Evolutionary conservation across 495 filamentous ascomycete genomes (phyloP).

Genomic region (Penicillium crystallinum): DNA sequence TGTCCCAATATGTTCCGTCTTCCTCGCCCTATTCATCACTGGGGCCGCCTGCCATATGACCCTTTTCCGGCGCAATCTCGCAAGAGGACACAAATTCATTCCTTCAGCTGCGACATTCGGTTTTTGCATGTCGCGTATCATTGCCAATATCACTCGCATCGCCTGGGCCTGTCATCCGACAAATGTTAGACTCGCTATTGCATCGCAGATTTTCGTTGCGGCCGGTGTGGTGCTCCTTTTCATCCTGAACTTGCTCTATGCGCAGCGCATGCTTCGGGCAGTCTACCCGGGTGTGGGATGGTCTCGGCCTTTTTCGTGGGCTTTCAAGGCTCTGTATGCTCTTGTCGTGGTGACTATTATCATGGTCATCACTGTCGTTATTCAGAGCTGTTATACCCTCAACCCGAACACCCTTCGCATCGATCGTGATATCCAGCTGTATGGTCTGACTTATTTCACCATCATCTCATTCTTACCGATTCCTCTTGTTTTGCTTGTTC

Average conservation of each 20-base stretch:
- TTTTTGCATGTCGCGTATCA: slow-evolving; percentile 71
- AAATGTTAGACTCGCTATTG: slow-evolving; percentile 57
- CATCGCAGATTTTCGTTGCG: slow-evolving; percentile 67
- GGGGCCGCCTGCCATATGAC: slow-evolving; percentile 59
- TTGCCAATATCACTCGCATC: slow-evolving; percentile 61
- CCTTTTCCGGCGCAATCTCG: slow-evolving; percentile 56
- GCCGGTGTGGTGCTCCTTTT: slow-evolving; percentile 77
- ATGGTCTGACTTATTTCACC: slow-evolving; percentile 62
- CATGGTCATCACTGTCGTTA: slow-evolving; percentile 62
- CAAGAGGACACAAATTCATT: slow-evolving; percentile 61
- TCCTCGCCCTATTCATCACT: slow-evolving; percentile 58
- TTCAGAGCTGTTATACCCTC: slow-evolving; percentile 65
- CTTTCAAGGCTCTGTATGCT: slow-evolving; percentile 56
- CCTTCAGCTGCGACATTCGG: slow-evolving; percentile 65
- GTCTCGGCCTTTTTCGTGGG: slow-evolving; percentile 42
- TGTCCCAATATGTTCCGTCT: slow-evolving; percentile 58
- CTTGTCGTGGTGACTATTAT: slow-evolving; percentile 56
- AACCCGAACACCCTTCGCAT: slow-evolving; percentile 42
- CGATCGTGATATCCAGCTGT: slow-evolving; percentile 60
- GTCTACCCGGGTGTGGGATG: slow-evolving; percentile 68
- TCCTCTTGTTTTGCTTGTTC: slow-evolving; percentile 49
- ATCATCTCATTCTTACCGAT: slow-evolving; percentile 72
- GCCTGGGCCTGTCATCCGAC: slow-evolving; percentile 34
- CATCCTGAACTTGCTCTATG: slow-evolving; percentile 72
- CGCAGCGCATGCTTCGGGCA: slow-evolving; percentile 71